phyloP scores from a whole-genome alignment of 495 filamentous ascomycete species.

The Hamigera avellanea region DNA sequence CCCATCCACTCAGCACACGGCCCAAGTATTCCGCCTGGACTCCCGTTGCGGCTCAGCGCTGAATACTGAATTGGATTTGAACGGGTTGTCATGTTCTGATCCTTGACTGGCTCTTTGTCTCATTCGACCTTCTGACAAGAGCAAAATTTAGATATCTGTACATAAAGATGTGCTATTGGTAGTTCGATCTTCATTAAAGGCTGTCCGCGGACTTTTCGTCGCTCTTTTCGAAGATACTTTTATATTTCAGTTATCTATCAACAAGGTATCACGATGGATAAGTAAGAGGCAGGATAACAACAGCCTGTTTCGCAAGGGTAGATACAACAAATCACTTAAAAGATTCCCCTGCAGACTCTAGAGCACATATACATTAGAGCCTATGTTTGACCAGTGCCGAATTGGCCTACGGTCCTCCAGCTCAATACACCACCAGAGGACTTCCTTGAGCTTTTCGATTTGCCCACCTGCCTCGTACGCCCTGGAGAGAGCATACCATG shows the following conservation, averaged over 20 bases:
- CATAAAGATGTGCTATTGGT: slow-evolving; percentile 30
- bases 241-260: neutral
- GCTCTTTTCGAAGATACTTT: neutral
- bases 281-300: slow-evolving; percentile 6
- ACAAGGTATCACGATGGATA: slow-evolving; percentile 20
- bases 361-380: slow-evolving; percentile 35
- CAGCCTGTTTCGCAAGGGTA: slow-evolving; percentile 5
- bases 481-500: slow-evolving; percentile 79
- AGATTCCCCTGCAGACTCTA: slow-evolving; percentile 9
- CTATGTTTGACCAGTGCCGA: slow-evolving; percentile 37
- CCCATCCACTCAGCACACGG: slow-evolving; percentile 16
- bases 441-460: slow-evolving; percentile 67
- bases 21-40: slow-evolving; percentile 35
- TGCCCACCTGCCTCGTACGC: slow-evolving; percentile 79
- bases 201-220: slow-evolving; percentile 7
- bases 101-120: neutral
- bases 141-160: slow-evolving; percentile 18
- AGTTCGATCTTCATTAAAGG: slow-evolving; percentile 13
- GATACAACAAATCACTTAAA: slow-evolving; percentile 23
- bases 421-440: slow-evolving; percentile 61
- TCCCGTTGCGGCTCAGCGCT: slow-evolving; percentile 34
- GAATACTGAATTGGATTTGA: slow-evolving; percentile 9
- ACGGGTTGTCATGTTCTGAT: neutral
- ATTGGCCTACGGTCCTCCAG: slow-evolving; percentile 42
- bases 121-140: neutral